A percentile compares a stretch with the other conserved stretches of the same genome.
These are phyloP conservation scores for Casuarina equisetifolia DNA, from an alignment of 306 rosid genomes.

Conservation along the genomic window DNA sequence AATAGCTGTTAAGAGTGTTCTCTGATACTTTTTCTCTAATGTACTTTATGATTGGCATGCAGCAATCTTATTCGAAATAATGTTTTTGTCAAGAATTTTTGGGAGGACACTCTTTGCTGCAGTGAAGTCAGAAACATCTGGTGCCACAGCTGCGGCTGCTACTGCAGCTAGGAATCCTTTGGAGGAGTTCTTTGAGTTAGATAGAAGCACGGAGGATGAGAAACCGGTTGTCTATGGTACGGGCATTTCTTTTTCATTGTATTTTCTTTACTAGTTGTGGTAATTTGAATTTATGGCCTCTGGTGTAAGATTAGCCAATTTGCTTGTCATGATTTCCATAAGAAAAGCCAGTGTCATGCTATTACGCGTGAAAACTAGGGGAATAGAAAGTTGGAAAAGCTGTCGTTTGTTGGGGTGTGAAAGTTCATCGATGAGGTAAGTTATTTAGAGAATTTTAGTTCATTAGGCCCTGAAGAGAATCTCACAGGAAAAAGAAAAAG, in stretches of 20 bases:
- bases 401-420: background rate
- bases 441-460: background rate
- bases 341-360: background rate
- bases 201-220: constrained; percentile 62
- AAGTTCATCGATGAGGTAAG: background rate
- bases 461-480: background rate
- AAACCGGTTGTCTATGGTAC: constrained; percentile 83
- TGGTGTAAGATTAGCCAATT: background rate
- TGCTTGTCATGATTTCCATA: background rate
- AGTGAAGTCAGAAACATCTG: constrained; percentile 58
- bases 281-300: background rate
- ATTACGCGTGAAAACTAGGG: background rate
- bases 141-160: constrained; percentile 43
- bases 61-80: constrained; percentile 27
- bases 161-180: constrained; percentile 66
- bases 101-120: constrained; percentile 65
- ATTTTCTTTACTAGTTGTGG: background rate
- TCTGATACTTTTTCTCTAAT: background rate
- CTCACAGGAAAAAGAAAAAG: background rate
- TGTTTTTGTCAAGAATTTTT: constrained; percentile 61
- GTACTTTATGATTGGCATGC: constrained; percentile 1
- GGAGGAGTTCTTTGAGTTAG: constrained; percentile 73
- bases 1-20: background rate
- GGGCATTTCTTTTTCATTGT: constrained; percentile 16
- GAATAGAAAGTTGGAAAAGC: background rate